Base-by-base conservation (phyloP, 495 filamentous ascomycete species). In the Letharia lupina region DNA sequence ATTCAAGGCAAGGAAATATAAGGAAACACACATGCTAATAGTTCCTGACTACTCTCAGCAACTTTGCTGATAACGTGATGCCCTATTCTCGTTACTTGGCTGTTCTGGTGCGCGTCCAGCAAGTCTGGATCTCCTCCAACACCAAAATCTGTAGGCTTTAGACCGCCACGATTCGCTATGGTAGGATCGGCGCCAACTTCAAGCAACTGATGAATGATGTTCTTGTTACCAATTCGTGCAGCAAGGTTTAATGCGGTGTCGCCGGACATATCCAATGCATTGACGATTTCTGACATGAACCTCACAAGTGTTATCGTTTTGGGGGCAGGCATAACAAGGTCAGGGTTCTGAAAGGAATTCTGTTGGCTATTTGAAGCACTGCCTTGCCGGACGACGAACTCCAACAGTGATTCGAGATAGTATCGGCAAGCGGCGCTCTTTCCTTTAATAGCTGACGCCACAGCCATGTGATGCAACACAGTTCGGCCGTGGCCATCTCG, bases 241-340 rank as follows among this genome's bases (percentile, higher is more conserved):
- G 93, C 95, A 70, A 96, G 86, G 71, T 96, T 96, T 50, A 98
- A 79, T 31, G 95, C 95, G 13, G 94, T 98, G 71, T 98, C 96
- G 7, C 94, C 94, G 62, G 89, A 87, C 68, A 90, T 89, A 75
- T 98, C 94, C 61, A 90, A 88, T 5, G 91, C 85, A 70, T 98
- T 98, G 67, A 98, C 93, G 70, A 98, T 90, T 70, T 97, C 92
- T 33, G 88, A 88, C 82, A 98, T 95, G 76, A 98, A 98, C 47
- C 90, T 86, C 8, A 87, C 91, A 31, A 98, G 81, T 42, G 86
- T 87, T 73, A 97, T 94, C 65, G 88, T 85, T 48, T 87, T 85
- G 6, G 72, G 72, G 8, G 68, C 68, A 40, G 75, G 56, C 58
- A 79, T 71, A 12, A 71, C 71, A 54, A 44, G 45, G 13, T 64